These are phyloP conservation scores for Globisporangium takayamanum DNA, from an alignment of 352 stramenopile genomes.

Conservation along the genomic window DNA sequence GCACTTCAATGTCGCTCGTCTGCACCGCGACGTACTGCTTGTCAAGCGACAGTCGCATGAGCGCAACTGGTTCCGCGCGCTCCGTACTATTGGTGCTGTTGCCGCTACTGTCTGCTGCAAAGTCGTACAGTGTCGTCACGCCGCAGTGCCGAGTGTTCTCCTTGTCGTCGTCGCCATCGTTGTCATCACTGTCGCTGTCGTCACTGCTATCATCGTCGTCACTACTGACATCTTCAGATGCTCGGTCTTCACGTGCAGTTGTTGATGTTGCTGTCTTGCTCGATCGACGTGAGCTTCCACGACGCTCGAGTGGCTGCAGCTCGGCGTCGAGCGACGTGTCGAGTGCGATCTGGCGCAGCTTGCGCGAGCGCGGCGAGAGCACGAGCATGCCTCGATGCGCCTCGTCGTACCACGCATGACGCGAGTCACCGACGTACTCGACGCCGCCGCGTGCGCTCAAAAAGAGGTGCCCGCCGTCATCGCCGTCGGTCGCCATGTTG, in stretches of 20 bases:
- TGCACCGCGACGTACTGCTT: conserved; percentile 66
- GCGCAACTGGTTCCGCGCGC: conserved; percentile 17
- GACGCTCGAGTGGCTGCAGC: not conserved
- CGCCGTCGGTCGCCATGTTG: conserved; percentile 19
- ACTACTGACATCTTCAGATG: too few species aligned
- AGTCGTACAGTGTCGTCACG: conserved; percentile 39
- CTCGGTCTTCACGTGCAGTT: too few species aligned
- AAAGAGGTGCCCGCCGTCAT: conserved; percentile 62
- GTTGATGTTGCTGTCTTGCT: too few species aligned
- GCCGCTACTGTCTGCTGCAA: conserved; percentile 7
- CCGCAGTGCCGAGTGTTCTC: conserved; percentile 4
- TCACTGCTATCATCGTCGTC: not conserved
- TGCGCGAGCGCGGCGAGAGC: conserved; percentile 21
- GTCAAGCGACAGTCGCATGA: conserved; percentile 57
- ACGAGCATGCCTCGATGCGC: conserved; percentile 49
- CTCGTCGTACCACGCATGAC: conserved; percentile 47
- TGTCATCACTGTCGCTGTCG: conserved; percentile 5
- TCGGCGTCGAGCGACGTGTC: conserved; percentile 17
- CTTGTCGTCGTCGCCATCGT: conserved; percentile 1
- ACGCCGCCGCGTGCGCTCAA: conserved; percentile 39
- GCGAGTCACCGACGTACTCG: conserved; percentile 28
- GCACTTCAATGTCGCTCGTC: conserved; percentile 78
- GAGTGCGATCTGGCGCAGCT: conserved; percentile 42
- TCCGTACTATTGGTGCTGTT: not conserved
- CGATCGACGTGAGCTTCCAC: not conserved